A percentile compares a stretch with the other conserved stretches of the same genome.
Evolutionary conservation across 371 early-diverging fungal species (phyloP).

Genomic region (Paraphysoderma sedebokerense): DNA sequence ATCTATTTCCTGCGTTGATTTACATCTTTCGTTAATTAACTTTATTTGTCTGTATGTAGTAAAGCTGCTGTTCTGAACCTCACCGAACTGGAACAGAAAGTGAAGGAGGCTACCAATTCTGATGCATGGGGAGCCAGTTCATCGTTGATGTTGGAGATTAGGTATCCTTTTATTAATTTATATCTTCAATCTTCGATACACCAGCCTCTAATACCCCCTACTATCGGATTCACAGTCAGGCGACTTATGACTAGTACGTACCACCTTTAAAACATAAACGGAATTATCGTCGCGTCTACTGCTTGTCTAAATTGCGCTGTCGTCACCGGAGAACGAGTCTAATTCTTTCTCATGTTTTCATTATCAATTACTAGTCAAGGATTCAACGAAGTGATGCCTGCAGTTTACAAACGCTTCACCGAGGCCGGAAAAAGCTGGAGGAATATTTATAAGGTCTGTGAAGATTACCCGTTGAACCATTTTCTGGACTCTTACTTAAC

Average conservation of each 20-base stretch:
- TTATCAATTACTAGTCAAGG: slow-evolving; percentile 32
- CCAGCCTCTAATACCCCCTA: neutral
- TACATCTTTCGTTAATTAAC: no score
- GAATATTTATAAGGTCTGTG: slow-evolving; percentile 77
- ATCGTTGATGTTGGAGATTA: slow-evolving; percentile 76
- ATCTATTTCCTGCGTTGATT: no score
- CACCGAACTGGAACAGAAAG: slow-evolving; percentile 76
- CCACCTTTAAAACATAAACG: neutral
- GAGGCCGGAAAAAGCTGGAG: slow-evolving; percentile 74
- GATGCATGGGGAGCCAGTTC: slow-evolving; percentile 86
- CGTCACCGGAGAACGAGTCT: neutral
- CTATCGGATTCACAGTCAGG: slow-evolving; percentile 22
- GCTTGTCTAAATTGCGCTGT: neutral
- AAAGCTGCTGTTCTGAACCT: slow-evolving; percentile 64
- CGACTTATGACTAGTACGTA: slow-evolving; percentile 56
- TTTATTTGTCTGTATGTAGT: slow-evolving; percentile 11
- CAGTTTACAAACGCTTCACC: slow-evolving; percentile 65
- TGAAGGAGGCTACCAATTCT: slow-evolving; percentile 65
- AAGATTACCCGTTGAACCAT: slow-evolving; percentile 1
- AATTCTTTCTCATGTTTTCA: neutral
- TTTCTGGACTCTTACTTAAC: no score
- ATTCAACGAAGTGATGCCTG: slow-evolving; percentile 86
- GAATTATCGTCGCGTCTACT: no score
- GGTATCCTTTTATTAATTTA: slow-evolving; percentile 8
- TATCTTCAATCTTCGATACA: neutral